These are phyloP conservation scores for Pholiota conissans DNA, from an alignment of 768 basidiomycete genomes.

Conservation along the genomic window DNA sequence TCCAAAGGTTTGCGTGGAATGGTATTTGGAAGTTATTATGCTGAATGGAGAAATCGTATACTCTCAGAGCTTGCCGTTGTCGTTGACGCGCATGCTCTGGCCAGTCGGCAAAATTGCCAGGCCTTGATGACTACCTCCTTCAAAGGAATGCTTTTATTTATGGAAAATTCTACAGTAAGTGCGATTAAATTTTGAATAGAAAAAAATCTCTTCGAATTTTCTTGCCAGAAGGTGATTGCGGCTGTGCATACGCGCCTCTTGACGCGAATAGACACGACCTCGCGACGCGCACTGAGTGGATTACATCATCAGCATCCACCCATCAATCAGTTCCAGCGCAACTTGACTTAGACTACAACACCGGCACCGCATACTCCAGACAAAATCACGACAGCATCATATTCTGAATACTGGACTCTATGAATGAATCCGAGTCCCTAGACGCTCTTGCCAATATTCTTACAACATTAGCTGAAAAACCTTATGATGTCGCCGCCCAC, in stretches of 20 bases:
- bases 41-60: background rate
- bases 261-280: background rate
- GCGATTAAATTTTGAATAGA: too few relatives aligned
- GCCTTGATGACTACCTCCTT: background rate
- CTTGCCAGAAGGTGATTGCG: background rate
- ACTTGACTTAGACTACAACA: background rate
- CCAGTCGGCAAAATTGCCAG: too few relatives aligned
- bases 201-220: too few relatives aligned
- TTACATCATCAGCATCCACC: background rate
- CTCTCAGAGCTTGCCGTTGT: too few relatives aligned
- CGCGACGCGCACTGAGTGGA: background rate
- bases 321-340: background rate
- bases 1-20: background rate
- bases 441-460: conserved; percentile 65
- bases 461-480: conserved; percentile 53
- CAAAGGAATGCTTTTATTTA: too few relatives aligned
- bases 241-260: background rate
- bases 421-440: conserved; percentile 56
- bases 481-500: conserved; percentile 66
- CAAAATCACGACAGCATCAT: background rate
- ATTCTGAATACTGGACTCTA: background rate
- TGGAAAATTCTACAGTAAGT: too few relatives aligned
- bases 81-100: too few relatives aligned
- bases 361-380: background rate
- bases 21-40: background rate